phyloP scores from a whole-genome alignment of 108 stramenopile species.

The Discostella stelligeroides region DNA sequence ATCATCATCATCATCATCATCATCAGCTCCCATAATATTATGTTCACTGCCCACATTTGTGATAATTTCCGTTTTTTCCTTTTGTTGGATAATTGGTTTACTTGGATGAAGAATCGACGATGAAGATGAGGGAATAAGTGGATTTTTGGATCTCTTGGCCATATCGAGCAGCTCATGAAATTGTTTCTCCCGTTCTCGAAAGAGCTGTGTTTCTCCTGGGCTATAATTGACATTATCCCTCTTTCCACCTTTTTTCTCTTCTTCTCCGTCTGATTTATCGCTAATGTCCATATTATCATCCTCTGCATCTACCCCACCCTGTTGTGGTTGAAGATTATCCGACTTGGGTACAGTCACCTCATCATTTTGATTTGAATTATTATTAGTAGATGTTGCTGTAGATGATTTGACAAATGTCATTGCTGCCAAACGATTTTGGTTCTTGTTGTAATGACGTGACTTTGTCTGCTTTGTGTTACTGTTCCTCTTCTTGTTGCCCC shows the following conservation, averaged over 20 bases:
- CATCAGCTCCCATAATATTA: no score
- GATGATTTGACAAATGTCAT: slow-evolving; percentile 54
- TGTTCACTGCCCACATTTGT: neutral
- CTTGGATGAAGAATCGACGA: neutral
- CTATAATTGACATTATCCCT: neutral
- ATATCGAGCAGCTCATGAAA: slow-evolving; percentile 37
- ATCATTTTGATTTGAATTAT: no score
- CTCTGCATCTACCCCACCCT: neutral
- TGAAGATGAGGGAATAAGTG: neutral
- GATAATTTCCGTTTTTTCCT: neutral
- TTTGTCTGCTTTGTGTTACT: neutral
- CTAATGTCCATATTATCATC: slow-evolving; percentile 20
- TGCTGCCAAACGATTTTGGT: slow-evolving; percentile 35
- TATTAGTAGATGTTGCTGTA: slow-evolving; percentile 1
- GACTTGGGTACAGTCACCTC: no score
- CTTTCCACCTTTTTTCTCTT: neutral
- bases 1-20: no score
- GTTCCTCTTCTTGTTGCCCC: neutral
- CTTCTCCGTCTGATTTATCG: slow-evolving; percentile 8
- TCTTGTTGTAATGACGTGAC: slow-evolving; percentile 35
- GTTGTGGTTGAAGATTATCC: no score
- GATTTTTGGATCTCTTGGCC: slow-evolving; percentile 26
- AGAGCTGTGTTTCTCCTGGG: slow-evolving; percentile 7
- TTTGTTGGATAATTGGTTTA: neutral
- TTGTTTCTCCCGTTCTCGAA: slow-evolving; percentile 17